phyloP scores from a whole-genome alignment of 257 asterid species.

The Echites panduratus region DNA sequence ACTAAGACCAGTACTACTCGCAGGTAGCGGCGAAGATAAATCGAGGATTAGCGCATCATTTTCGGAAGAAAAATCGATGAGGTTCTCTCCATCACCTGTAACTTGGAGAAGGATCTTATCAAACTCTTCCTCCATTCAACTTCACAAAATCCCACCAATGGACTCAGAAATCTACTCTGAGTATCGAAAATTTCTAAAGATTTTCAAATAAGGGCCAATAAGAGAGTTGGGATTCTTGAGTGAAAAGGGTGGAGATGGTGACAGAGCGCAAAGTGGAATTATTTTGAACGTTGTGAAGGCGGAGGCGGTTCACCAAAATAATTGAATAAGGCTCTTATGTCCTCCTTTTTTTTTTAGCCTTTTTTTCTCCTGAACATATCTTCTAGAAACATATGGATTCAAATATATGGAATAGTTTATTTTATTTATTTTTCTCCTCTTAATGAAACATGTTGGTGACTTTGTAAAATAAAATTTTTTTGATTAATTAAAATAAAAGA shows the following conservation, averaged over 20 bases:
- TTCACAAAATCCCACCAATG: neutral
- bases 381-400: neutral
- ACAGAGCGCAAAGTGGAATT: neutral
- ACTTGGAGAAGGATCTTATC: slow-evolving; percentile 31
- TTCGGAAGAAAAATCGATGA: slow-evolving; percentile 29
- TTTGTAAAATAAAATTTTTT: too few relatives aligned
- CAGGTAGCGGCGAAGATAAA: slow-evolving; percentile 20
- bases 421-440: too few relatives aligned
- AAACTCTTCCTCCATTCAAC: slow-evolving; percentile 6
- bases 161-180: neutral
- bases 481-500: too few relatives aligned
- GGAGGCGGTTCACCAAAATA: slow-evolving; percentile 7
- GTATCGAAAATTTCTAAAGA: neutral
- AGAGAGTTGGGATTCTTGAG: neutral
- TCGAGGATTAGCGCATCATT: slow-evolving; percentile 19
- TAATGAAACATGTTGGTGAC: too few relatives aligned
- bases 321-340: neutral
- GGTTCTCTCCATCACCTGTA: slow-evolving; percentile 34
- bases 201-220: neutral
- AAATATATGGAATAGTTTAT: too few relatives aligned
- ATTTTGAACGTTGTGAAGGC: slow-evolving; percentile 4
- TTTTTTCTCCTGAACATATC: neutral
- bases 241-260: neutral
- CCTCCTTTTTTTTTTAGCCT: neutral
- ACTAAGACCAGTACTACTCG: neutral